Percentiles rank a stretch among this genome's conserved stretches.
phyloP scores from a whole-genome alignment of 306 rosid genomes.

The Casuarina glauca region DNA sequence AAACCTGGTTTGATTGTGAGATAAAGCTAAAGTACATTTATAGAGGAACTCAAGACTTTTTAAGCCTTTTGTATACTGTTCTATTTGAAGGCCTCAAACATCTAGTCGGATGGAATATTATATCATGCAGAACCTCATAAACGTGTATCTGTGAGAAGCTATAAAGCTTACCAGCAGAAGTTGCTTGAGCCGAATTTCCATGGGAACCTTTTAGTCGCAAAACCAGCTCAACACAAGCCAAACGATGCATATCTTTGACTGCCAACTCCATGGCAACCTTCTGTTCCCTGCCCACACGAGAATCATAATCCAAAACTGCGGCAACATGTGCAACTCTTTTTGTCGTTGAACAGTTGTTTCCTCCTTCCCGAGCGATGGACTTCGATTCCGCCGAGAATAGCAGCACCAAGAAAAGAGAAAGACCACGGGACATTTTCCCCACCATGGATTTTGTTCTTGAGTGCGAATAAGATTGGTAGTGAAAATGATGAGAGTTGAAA shows the following conservation, averaged over 20 bases:
- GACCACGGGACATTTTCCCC: neutral
- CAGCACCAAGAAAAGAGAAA: conserved; percentile 11
- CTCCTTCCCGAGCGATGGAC: neutral
- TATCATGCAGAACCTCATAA: too few species aligned
- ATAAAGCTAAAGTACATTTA: too few species aligned
- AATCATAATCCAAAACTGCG: conserved; percentile 30
- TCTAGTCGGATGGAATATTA: too few species aligned
- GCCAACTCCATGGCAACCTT: conserved; percentile 55
- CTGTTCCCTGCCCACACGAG: conserved; percentile 47
- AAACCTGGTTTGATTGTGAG: too few species aligned
- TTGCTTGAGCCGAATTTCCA: conserved; percentile 26
- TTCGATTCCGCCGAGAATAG: conserved; percentile 12
- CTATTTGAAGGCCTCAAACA: too few species aligned
- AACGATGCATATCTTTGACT: conserved; percentile 24
- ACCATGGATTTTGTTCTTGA: too few species aligned
- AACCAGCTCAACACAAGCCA: conserved; percentile 12
- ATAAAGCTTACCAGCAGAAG: conserved; percentile 34
- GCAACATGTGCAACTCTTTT: conserved; percentile 19
- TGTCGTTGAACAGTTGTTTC: neutral
- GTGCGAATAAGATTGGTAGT: too few species aligned
- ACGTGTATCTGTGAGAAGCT: too few species aligned
- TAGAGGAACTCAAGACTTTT: too few species aligned
- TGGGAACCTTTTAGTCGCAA: conserved; percentile 29
- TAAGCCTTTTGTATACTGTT: too few species aligned
- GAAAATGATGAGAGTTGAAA: too few species aligned